Base-by-base conservation (phyloP, 345 rosid genomes). In the Nasturtium officinale region DNA sequence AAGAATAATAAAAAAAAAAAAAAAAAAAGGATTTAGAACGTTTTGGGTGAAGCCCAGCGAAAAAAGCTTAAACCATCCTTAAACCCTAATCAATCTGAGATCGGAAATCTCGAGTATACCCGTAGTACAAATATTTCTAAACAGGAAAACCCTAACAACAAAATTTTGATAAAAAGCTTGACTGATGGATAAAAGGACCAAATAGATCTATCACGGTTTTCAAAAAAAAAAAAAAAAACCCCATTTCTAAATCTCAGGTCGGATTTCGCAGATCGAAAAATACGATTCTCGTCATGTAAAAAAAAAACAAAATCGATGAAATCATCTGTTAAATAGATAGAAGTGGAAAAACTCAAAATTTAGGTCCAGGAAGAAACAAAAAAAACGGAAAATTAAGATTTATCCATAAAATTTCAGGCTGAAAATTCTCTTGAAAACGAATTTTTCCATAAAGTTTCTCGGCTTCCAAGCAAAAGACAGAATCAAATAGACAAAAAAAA, bases 81-180 rank as follows among this genome's bases (percentile, higher is more conserved):
- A 76, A 76, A 69, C 79, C 79, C 79, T 76, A 61, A 62, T 52
- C 57, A 12, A 13, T 2, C 13, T 17, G 20, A 43, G 64, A 76
- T 53, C 75, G 12, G 15, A 26, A 74, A 58, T 47, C 61, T 25
- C 57, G 50, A 56, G 47, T 63, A 51, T 2, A 59, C 28, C 9
- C 25, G 7, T 50, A 21, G 15, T 48, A 3, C 2, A 61, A 21
- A 28, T 3, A 40, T 28, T 40, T 53, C 9, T 0, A 4, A 5
- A 72, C 47, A 59, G 21, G 42, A 61, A 63, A 69, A 56, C 61
- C 80, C 61, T 64, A 40, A 72, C 33, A 48, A 66, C 33, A 61
- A 30, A 17, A 3, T 4, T 47, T 47, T 3, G 4, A 23, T 15
- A 25, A 51, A 51, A 38, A 30, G 1, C 9, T 66, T 30, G 33